Percentiles rank a stretch among this genome's conserved stretches.
These are phyloP conservation scores for Paramecium caudatum DNA, from an alignment of 73 alveolate species.

Conservation along the genomic window DNA sequence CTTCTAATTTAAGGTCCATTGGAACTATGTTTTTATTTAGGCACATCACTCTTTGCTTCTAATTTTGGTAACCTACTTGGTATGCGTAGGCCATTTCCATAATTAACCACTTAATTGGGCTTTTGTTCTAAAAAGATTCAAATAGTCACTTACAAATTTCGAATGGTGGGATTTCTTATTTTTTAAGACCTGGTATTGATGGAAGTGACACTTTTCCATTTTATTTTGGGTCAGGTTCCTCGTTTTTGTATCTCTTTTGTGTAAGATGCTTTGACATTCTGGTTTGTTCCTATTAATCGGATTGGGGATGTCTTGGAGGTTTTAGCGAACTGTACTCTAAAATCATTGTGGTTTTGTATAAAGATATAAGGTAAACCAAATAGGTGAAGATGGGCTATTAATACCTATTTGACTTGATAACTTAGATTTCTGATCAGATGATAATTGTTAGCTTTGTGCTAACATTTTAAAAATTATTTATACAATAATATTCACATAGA, in stretches of 20 bases:
- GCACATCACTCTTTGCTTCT: constrained; percentile 59
- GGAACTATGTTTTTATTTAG: constrained; percentile 43
- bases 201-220: constrained; percentile 55
- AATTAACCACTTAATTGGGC: background rate
- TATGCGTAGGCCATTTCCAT: constrained; percentile 58
- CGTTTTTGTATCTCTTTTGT: constrained; percentile 43
- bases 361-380: too few species aligned
- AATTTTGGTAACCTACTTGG: constrained; percentile 50
- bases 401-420: background rate
- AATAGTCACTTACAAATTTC: background rate
- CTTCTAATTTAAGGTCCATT: constrained; percentile 45
- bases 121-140: background rate
- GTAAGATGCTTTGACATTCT: background rate
- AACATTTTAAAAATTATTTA: constrained; percentile 33
- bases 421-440: constrained; percentile 27
- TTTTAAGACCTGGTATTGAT: constrained; percentile 23
- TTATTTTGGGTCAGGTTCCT: constrained; percentile 9
- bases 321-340: constrained; percentile 39
- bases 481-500: background rate
- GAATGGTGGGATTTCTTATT: constrained; percentile 4
- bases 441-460: constrained; percentile 52
- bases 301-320: constrained; percentile 65
- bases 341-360: too few species aligned
- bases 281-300: background rate
- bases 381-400: too few species aligned